Evolutionary conservation across 148 eudicot genomes (phyloP).

Genomic region (Linanthus parryae): DNA sequence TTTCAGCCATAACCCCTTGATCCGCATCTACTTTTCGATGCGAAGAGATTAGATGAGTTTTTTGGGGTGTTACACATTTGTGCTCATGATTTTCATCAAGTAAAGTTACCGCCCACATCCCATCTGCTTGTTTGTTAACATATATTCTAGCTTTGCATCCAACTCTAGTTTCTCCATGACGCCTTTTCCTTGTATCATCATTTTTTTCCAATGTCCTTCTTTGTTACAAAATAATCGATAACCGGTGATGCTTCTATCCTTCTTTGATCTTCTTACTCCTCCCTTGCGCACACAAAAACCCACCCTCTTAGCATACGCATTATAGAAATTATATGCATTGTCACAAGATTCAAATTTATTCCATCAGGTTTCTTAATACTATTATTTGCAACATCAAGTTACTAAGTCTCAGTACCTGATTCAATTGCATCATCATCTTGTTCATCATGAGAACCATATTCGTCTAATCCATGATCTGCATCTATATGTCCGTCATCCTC

Average conservation of each 20-base stretch:
- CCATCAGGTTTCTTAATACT: too few relatives aligned
- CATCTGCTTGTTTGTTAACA: background rate
- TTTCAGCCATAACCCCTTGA: background rate
- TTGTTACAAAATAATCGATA: background rate
- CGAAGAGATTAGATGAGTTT: background rate
- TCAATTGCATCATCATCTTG: background rate
- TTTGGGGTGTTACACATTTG: background rate
- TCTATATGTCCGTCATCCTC: too few relatives aligned
- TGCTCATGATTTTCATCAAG: background rate
- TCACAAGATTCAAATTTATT: background rate
- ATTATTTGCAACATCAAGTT: background rate
- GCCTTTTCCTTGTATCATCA: background rate
- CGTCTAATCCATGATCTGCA: too few relatives aligned
- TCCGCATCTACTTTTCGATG: background rate
- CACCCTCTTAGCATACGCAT: background rate
- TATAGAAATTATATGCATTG: background rate
- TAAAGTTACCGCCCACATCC: background rate
- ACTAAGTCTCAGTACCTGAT: background rate
- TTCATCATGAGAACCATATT: too few relatives aligned
- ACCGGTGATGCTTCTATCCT: background rate
- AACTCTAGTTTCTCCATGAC: background rate
- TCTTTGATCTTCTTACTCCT: background rate
- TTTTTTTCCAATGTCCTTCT: background rate
- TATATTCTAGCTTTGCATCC: background rate
- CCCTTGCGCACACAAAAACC: background rate